Percentiles rank a stretch among this genome's conserved stretches.
phyloP scores from a whole-genome alignment of 2,329 filamentous ascomycete species.

The Ophiostoma pallidulum region DNA sequence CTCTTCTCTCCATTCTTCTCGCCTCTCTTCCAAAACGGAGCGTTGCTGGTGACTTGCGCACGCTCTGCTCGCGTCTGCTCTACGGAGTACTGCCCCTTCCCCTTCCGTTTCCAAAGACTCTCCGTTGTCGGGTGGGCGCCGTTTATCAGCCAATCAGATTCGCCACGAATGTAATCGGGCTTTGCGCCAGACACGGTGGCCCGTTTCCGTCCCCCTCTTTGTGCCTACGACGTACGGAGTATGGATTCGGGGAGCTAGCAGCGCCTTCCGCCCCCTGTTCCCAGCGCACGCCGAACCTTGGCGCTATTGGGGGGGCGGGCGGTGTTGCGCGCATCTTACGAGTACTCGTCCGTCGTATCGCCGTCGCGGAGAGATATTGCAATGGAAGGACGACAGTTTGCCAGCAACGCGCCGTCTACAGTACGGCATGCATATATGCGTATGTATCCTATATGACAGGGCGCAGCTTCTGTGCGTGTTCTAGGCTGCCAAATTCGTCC shows the following conservation, averaged over 20 bases:
- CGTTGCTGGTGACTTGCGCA: too few relatives aligned
- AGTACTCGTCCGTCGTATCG: too few relatives aligned
- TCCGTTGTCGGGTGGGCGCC: conserved; percentile 8
- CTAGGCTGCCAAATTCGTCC: too few relatives aligned
- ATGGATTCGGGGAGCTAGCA: neutral
- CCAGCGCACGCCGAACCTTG: neutral
- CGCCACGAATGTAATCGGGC: conserved; percentile 8
- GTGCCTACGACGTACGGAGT: neutral
- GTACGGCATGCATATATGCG: too few relatives aligned
- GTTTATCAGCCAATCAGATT: conserved; percentile 4
- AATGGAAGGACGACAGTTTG: too few relatives aligned
- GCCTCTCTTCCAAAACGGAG: too few relatives aligned
- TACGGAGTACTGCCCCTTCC: neutral
- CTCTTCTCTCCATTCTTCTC: too few relatives aligned
- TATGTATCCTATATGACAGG: too few relatives aligned
- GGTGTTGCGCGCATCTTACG: too few relatives aligned
- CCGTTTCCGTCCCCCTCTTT: neutral
- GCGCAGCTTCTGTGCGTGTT: too few relatives aligned
- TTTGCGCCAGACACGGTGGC: neutral
- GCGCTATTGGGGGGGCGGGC: neutral
- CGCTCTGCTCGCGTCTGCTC: neutral
- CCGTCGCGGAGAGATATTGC: too few relatives aligned
- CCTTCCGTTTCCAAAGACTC: neutral
- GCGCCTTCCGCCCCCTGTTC: neutral
- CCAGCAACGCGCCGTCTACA: too few relatives aligned